A percentile compares a stretch with the other conserved stretches of the same genome.
phyloP scores from a whole-genome alignment of 2,329 filamentous ascomycete genomes.

The Huntiella abstrusa region DNA sequence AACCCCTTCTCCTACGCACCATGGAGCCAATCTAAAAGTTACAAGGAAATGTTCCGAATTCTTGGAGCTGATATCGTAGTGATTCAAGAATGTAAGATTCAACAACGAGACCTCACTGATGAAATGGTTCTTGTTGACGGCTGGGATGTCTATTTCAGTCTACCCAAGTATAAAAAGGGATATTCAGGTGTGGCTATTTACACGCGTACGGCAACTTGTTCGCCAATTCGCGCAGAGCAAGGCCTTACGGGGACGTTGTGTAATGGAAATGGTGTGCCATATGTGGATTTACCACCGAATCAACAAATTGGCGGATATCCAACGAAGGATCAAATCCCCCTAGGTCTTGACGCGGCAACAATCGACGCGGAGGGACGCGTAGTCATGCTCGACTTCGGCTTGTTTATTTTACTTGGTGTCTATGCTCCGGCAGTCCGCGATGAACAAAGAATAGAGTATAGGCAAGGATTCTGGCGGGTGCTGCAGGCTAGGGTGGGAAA shows the following conservation, averaged over 20 bases:
- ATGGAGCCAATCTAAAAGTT: constrained; percentile 55
- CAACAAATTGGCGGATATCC: constrained; percentile 84
- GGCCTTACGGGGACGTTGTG: constrained; percentile 61
- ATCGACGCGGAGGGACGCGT: constrained; percentile 77
- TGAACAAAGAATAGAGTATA: constrained; percentile 65
- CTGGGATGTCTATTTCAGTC: constrained; percentile 91
- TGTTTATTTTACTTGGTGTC: constrained; percentile 81
- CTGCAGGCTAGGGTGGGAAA: constrained; percentile 76
- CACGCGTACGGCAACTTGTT: constrained; percentile 69
- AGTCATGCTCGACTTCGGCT: constrained; percentile 79
- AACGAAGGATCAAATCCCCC: constrained; percentile 43
- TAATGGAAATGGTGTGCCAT: constrained; percentile 52
- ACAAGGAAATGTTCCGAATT: constrained; percentile 77
- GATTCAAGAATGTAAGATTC: constrained; percentile 93
- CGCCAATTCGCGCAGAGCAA: constrained; percentile 79
- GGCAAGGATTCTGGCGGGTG: constrained; percentile 58
- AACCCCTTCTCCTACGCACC: constrained; percentile 74
- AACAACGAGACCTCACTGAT: constrained; percentile 75
- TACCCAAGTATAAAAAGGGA: constrained; percentile 87
- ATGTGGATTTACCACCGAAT: constrained; percentile 52
- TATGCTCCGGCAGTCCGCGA: constrained; percentile 86
- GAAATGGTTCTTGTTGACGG: constrained; percentile 91
- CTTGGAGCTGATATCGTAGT: constrained; percentile 84
- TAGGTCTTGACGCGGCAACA: constrained; percentile 21
- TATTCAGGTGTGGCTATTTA: constrained; percentile 95